Base-by-base conservation (phyloP, 192 early-diverging fungal genomes). In the Linnemannia zychae region DNA sequence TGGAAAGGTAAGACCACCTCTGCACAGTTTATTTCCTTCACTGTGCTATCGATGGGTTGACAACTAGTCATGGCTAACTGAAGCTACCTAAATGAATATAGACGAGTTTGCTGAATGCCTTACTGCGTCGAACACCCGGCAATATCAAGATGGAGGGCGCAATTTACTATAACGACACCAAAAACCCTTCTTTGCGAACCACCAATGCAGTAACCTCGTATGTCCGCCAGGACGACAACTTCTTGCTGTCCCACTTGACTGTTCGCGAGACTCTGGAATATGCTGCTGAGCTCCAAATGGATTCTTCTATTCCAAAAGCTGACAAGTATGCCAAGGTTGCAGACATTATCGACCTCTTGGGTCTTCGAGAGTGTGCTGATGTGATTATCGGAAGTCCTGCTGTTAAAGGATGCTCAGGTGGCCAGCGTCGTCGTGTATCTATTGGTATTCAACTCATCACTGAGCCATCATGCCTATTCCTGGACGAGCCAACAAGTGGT, bases 241-340 rank as follows among this genome's bases (percentile, higher is more conserved):
- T 76, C 37, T 73, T 85, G 65, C 74, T 85, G 71, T 90, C 90
- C 67, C 86, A 92, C 46, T 86, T 98, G 79, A 97, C 96, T 16
- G 96, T 98, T 6, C 88, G 93, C 31, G 96, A 98, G 85, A 95
- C 93, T 0, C 85, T 98, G 36, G 70, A 90, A 49, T 97, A 96
- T 74, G 92, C 95, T 11, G 95, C 97, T 28, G 89, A 88, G 44
- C 88, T 98, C 74, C 89, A 94, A 17, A 90, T 98, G 70, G 77
- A 85, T 34, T 66, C 31, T 38, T 52, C 50, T 12, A 68, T 85
- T 28, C 46, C 83, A 16, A 79, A 68, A 52, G 63, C 50, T 3
- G 68, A 79, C 9, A 85, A 85, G 31, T 72, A 67, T 40, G 50
- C 68, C 67, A 85, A 85, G 46, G 83, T 85, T 31, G 83, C 79